Evolutionary conservation across 2,329 filamentous ascomycete species (phyloP), one percentile per base, ranked within the genome.

Genomic region (Colletotrichum tamarilloi): DNA sequence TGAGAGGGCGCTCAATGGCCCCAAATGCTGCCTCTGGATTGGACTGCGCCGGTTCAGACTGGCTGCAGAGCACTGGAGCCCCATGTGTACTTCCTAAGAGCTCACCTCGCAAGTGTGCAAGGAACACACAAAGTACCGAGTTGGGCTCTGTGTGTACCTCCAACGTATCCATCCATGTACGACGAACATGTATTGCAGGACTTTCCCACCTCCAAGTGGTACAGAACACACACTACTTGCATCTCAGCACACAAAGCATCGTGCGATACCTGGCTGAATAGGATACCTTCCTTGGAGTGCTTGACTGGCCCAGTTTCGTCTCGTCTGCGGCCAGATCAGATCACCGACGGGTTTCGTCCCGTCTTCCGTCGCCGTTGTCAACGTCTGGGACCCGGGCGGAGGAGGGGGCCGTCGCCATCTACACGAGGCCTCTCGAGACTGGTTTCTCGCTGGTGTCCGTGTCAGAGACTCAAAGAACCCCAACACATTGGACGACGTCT

Each of bases 401-500:
- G 16, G 24, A 35, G 32, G 62, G n/a, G n/a, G 12, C 52, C 28
- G 30, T 59, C 38, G 58, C 42, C 16, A 12, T 68, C 22, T 52
- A 53, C 65, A 28, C 52, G 19, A 68, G 53, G 28, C 65, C 64
- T 42, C 53, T 63, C 46, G 65, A 69, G 69, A 55, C 65, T 30
- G 58, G 57, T 55, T 38, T 69, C 60, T 53, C 52, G 49, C 59
- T 35, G 53, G 49, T 68, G 24, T 22, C 35, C 30, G 57, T 52
- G 42, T 55, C 58, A 68, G 38, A 32, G 38, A 42, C 38, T 42
- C 38, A 19, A 42, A 59, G 46, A 28, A 28, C 26, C 65, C 58
- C 9, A 30, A 28, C 9, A 69, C 24, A 73, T 66, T 56, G 70
- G 60, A 60, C 70, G 70, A 56, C 42, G 42, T 68, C 58, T 49